Evolutionary conservation across 495 filamentous ascomycete species (phyloP).

Genomic region (Penicillium tannophilum): DNA sequence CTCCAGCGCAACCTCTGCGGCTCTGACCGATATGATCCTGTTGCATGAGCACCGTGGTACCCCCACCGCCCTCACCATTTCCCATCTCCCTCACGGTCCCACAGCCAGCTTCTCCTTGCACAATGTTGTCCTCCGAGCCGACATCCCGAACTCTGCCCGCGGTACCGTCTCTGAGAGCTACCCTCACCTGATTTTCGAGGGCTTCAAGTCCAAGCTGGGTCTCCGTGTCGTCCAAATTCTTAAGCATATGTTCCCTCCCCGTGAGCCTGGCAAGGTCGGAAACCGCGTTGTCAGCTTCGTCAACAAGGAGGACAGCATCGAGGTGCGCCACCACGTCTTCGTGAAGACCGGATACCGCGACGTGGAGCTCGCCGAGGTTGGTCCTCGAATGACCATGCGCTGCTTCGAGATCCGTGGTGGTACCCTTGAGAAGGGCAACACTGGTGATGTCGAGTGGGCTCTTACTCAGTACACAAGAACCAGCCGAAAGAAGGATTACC

Average conservation of each 20-base stretch:
- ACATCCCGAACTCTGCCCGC: slow-evolving; percentile 83
- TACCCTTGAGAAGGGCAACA: slow-evolving; percentile 86
- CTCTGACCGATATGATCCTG: slow-evolving; percentile 81
- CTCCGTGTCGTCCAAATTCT: slow-evolving; percentile 83
- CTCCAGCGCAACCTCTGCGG: slow-evolving; percentile 71
- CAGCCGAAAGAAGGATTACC: slow-evolving; percentile 87
- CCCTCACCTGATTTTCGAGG: slow-evolving; percentile 94
- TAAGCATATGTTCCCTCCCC: slow-evolving; percentile 92
- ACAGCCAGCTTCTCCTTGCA: slow-evolving; percentile 90
- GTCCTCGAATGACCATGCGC: slow-evolving; percentile 94
- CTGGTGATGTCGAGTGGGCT: slow-evolving; percentile 96
- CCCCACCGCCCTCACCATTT: slow-evolving; percentile 86
- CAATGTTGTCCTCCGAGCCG: slow-evolving; percentile 90
- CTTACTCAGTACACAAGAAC: slow-evolving; percentile 94
- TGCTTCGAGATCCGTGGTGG: slow-evolving; percentile 92
- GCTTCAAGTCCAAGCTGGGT: slow-evolving; percentile 83
- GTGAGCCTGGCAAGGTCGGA: slow-evolving; percentile 80
- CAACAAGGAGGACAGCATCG: slow-evolving; percentile 92
- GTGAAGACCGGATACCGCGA: slow-evolving; percentile 82
- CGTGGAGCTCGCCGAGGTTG: slow-evolving; percentile 93
- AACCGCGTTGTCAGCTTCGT: slow-evolving; percentile 91
- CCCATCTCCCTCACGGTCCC: slow-evolving; percentile 90
- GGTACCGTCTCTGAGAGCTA: slow-evolving; percentile 95
- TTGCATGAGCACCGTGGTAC: slow-evolving; percentile 94
- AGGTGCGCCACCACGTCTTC: slow-evolving; percentile 81